Percentiles rank a stretch among this genome's conserved stretches.
phyloP scores from a whole-genome alignment of 306 rosid genomes.

The Cicer yamashitae region DNA sequence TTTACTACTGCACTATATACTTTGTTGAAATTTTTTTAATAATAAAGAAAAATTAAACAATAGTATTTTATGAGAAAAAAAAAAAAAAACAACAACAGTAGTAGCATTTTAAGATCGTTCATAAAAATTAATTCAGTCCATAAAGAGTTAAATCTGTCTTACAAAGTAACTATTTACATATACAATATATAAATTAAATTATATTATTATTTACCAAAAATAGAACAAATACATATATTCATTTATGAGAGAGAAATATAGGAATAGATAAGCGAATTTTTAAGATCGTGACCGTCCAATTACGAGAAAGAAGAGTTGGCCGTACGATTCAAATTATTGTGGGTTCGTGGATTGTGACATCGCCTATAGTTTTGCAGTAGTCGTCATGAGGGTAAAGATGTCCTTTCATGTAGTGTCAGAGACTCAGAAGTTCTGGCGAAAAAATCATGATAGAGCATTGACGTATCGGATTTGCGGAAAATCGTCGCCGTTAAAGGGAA shows the following conservation, averaged over 20 bases:
- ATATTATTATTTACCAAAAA: not conserved
- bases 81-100: not conserved
- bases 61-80: too few relatives aligned
- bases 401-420: not conserved
- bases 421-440: not conserved
- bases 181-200: too few relatives aligned
- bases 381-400: conserved; percentile 9
- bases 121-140: too few relatives aligned
- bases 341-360: too few relatives aligned
- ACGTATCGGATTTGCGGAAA: conserved; percentile 46
- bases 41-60: too few relatives aligned
- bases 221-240: not conserved
- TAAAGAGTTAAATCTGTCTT: too few relatives aligned
- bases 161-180: too few relatives aligned
- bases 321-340: conserved; percentile 5
- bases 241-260: not conserved
- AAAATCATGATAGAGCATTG: conserved; percentile 3
- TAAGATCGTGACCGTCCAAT: too few relatives aligned
- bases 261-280: not conserved
- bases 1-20: too few relatives aligned
- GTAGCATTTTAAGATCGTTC: not conserved
- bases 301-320: not conserved
- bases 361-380: not conserved
- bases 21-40: too few relatives aligned
- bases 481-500: conserved; percentile 68